Base-by-base conservation (phyloP, 2,329 filamentous ascomycete species). In the Alternaria gansuensis region DNA sequence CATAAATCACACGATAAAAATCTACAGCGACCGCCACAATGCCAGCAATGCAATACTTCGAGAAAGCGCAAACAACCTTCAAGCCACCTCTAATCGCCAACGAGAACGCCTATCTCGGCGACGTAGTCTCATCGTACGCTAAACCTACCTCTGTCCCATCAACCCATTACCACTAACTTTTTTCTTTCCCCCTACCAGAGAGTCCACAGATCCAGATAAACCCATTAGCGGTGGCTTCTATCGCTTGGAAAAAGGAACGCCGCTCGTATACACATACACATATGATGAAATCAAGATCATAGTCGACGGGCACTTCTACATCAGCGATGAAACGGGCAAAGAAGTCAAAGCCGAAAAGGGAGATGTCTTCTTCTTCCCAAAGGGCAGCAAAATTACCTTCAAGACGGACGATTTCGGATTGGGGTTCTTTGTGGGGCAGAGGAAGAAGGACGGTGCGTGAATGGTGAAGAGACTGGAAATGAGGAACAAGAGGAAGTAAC, bases 211-310 rank as follows among this genome's bases (percentile, higher is more conserved):
- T 73, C 75, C 84, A 13, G 82, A 84, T 10, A 85, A 84, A 68
- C 88, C 88, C 58, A 84, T 90, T 59, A 85, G 84, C 0, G 80
- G 81, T 7, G 88, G 88, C 23, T 84, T 91, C 72, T 90, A 89
- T 80, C 83, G 88, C 11, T 81, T 90, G 10, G 87, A 89, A 68
- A 88, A 88, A 65, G 88, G 88, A 67, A 86, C 86, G 3, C 85
- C 87, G 2, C 82, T 91, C 17, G 85, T 87, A 8, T 90, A 90
- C 79, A 85, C 83, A 31, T 90, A 90, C 77, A 86, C 82, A 39
- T 90, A 90, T 76, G 84, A 90, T 70, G 88, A 90, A 80, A 89
- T 89, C 85, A 90, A 90, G 80, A 88, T 90, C 71, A 88, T 91
- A 63, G 77, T 90, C 9, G 88, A 90, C 67, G 88, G 88, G 13